Evolutionary conservation across 495 filamentous ascomycete genomes (phyloP).

Genomic region (Penicillium fimorum): DNA sequence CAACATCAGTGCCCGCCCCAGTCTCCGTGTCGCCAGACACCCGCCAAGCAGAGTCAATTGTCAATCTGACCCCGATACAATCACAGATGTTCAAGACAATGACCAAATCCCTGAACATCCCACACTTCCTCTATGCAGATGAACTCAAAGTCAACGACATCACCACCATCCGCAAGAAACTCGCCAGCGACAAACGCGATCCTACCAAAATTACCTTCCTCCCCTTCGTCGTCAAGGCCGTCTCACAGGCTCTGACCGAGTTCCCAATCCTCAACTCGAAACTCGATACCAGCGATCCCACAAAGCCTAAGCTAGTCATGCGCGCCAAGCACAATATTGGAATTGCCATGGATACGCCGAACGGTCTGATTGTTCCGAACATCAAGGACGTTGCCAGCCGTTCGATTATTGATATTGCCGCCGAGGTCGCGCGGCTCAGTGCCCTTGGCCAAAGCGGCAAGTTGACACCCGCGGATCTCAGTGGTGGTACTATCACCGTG

Average conservation of each 20-base stretch:
- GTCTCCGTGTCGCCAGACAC: constrained; percentile 24
- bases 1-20: constrained; percentile 6
- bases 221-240: constrained; percentile 94
- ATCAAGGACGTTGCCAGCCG: constrained; percentile 77
- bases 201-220: constrained; percentile 75
- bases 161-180: constrained; percentile 61
- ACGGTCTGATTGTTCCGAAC: constrained; percentile 90
- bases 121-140: constrained; percentile 91
- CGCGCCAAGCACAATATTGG: constrained; percentile 91
- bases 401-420: constrained; percentile 72
- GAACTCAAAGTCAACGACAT: constrained; percentile 76
- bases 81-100: constrained; percentile 97
- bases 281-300: constrained; percentile 58
- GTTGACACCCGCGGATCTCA: constrained; percentile 71
- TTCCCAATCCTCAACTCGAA: constrained; percentile 87
- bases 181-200: constrained; percentile 46
- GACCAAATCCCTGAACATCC: constrained; percentile 85
- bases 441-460: constrained; percentile 68
- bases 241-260: constrained; percentile 75
- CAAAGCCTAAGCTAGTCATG: constrained; percentile 68
- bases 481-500: constrained; percentile 88
- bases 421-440: constrained; percentile 73
- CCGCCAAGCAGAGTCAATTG: constrained; percentile 62
- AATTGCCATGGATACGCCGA: constrained; percentile 90
- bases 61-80: constrained; percentile 74